Conservation (phyloP, 345 rosid genomes). For the Corymbia maculata region DNA sequence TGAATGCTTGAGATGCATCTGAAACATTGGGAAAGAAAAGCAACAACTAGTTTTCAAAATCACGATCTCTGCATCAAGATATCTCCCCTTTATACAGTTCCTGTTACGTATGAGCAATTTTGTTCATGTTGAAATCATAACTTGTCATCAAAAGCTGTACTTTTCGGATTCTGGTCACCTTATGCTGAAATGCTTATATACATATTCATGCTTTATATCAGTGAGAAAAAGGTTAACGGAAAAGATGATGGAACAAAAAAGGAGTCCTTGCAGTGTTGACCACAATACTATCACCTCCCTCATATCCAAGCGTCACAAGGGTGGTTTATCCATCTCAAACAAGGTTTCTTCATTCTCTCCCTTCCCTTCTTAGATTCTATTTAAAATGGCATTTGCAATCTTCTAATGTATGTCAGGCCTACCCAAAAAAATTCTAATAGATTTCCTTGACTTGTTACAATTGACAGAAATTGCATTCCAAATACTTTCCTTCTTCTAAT, state of each 20-base stretch:
- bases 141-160: background rate
- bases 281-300: slow-evolving; percentile 42
- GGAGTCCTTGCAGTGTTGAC: slow-evolving; percentile 58
- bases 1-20: background rate
- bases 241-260: slow-evolving; percentile 82
- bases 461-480: background rate
- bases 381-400: background rate
- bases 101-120: background rate
- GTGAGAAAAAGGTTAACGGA: slow-evolving; percentile 29
- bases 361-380: background rate
- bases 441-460: background rate
- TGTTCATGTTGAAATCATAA: background rate
- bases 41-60: background rate
- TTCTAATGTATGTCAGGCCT: background rate
- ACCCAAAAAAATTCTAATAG: background rate
- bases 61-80: background rate
- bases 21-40: background rate
- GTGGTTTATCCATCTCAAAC: slow-evolving; percentile 54
- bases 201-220: slow-evolving; percentile 4
- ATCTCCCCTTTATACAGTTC: background rate
- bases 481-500: background rate
- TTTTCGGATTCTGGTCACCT: background rate
- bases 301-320: slow-evolving; percentile 64
- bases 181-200: background rate
- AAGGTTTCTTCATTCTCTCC: slow-evolving; percentile 38